Evolutionary conservation across 352 stramenopile species (phyloP).

Genomic region (Pythium brassicae): DNA sequence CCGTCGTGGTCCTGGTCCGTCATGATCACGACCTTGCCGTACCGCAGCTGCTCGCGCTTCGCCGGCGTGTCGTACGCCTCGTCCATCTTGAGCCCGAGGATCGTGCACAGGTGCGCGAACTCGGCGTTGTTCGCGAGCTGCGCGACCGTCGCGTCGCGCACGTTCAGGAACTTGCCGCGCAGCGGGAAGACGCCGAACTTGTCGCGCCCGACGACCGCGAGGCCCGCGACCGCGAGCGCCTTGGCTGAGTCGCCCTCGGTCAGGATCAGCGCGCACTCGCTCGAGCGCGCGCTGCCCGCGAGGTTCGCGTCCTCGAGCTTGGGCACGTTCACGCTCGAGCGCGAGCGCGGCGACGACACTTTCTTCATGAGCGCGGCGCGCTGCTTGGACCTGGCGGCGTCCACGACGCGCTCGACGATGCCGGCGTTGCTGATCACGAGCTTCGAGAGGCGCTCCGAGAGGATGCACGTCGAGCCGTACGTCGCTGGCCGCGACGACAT

Average conservation of each 20-base stretch:
- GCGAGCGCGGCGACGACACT: conserved; percentile 38
- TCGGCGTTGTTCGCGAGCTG: conserved; percentile 93
- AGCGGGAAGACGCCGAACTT: conserved; percentile 99
- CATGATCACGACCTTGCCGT: conserved; percentile 99
- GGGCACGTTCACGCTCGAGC: conserved; percentile 90
- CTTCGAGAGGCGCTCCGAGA: conserved; percentile 95
- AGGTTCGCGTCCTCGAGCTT: conserved; percentile 99
- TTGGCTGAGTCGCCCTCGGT: conserved; percentile 99
- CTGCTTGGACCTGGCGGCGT: conserved; percentile 93
- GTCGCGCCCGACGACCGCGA: conserved; percentile 97
- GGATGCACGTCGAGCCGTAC: conserved; percentile 88
- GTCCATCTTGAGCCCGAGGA: conserved; percentile 97
- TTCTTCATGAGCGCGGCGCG: conserved; percentile 93
- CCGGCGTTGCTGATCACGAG: conserved; percentile 91
- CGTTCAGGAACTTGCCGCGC: conserved; percentile 94
- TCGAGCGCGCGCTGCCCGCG: conserved; percentile 88
- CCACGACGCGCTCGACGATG: conserved; percentile 94
- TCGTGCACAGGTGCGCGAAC: conserved; percentile 95
- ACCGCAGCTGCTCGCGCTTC: conserved; percentile 90
- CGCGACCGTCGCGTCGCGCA: conserved; percentile 78
- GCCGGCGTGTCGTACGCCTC: conserved; percentile 91
- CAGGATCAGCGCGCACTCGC: conserved; percentile 97
- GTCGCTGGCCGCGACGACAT: conserved; percentile 90
- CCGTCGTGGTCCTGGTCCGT: conserved; percentile 99
- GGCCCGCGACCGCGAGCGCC: conserved; percentile 96